Base-by-base conservation (phyloP, 768 basidiomycete genomes). In the Lactarius pseudohatsudake region DNA sequence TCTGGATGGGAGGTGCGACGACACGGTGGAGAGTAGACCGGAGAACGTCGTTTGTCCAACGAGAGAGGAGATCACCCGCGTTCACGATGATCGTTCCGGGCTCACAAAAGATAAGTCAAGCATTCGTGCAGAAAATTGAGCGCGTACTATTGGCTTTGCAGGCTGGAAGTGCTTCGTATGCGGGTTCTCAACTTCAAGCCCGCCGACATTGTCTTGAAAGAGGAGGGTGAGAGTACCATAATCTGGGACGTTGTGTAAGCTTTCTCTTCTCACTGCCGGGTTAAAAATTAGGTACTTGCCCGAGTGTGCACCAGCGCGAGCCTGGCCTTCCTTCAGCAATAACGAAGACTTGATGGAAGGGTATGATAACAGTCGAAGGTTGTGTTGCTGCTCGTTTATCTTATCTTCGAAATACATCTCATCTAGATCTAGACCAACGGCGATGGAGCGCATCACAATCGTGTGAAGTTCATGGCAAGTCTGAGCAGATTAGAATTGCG, bases 171-270 rank as follows among this genome's bases (percentile, higher is more conserved):
- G 75, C 20, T 84, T 84, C 0, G 90, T 92, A 70, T 89, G 87
- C 11, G 90, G 91, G 71, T 92, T 90, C 71, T 89, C 86, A 9
- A 92, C 90, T 74, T 94, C 88, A 40, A 93, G 79, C 5, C 92
- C 92, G 13, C 92, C 92, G 59, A 94, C 86, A 82, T 86, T 80
- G 71, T 92, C 92, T 76, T 93, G 92, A 77, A 92, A 93, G 13
- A 93, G 80, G 41, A 93, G 77, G 0, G 91, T 92, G 69, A 93
- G 74, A n/a, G 90, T 88, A 4, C 91, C 91, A 69, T 92, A 91
- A 75, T 93, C 90, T 86, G 70, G 18, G 38, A 22, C 28, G 53
- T 26, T 6, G 20, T n/a, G 40, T 50, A 15, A 55, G n/a, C 11
- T 36, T 32, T 16, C 38, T 3, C 13, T 20, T 45, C 56, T 38